Conservation (phyloP, 768 basidiomycete genomes). For the Podaxis carcinomalis region DNA sequence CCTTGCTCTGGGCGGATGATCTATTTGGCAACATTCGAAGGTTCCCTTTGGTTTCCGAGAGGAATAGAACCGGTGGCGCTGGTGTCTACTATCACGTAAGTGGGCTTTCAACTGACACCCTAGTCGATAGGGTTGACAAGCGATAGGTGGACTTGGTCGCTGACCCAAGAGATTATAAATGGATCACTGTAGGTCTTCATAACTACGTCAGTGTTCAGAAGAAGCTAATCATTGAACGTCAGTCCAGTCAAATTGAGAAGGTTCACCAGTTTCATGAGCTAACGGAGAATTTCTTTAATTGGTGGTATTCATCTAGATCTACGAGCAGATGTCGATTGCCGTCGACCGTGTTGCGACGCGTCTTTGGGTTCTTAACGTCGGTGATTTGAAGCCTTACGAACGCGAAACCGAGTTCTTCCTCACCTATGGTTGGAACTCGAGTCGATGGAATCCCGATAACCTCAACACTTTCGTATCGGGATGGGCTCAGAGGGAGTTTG, state of each 20-base stretch:
- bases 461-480: constrained; percentile 43
- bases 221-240: not conserved
- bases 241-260: constrained; percentile 52
- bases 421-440: constrained; percentile 53
- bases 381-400: constrained; percentile 71
- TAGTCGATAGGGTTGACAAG: not conserved
- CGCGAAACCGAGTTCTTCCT: constrained; percentile 68
- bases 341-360: constrained; percentile 50
- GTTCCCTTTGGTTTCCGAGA: constrained; percentile 46
- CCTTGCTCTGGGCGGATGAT: constrained; percentile 66
- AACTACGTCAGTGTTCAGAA: not conserved
- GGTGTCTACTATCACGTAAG: constrained; percentile 66
- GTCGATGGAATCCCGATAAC: constrained; percentile 50
- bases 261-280: constrained; percentile 15
- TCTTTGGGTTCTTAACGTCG: constrained; percentile 72
- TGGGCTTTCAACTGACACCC: not conserved
- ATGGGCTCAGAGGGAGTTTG: constrained; percentile 67
- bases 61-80: constrained; percentile 61
- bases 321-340: constrained; percentile 67
- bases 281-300: not conserved
- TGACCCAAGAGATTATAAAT: constrained; percentile 61
- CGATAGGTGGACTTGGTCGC: constrained; percentile 52
- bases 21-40: constrained; percentile 73
- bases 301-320: constrained; percentile 30
- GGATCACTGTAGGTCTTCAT: constrained; percentile 47